Evolutionary conservation across 805 yeast genomes (phyloP), one percentile per base, ranked within the genome.

Genomic region (Monosporozyma servazzii): DNA sequence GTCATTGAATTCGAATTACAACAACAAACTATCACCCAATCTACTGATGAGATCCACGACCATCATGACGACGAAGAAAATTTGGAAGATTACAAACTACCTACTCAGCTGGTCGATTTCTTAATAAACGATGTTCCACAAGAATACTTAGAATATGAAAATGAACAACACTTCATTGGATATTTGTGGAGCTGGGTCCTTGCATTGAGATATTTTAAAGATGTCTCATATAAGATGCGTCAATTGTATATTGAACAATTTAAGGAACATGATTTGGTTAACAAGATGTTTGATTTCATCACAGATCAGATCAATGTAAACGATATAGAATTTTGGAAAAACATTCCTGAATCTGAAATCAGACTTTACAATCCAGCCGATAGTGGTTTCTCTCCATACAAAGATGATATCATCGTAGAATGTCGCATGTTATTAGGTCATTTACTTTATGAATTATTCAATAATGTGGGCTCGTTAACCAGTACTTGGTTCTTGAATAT

Each of bases 161-260:
- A 71, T 25, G 70, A 67, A 21, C 53, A 57, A 29, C 63, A 61
- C 3, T 62, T 73, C 45, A 60, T 74, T 29, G 70, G 64, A 20
- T 84, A 77, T 60, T 57, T 84, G 33, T 83, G 86, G 82, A 70
- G 80, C 51, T 89, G 95, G 95, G 70, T 68, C 54, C 69, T 87
- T 50, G 65, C 86, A 0, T 73, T 86, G 55, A 70, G 69, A 29
- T 81, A 81, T 64, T 85, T 88, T 62, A 74, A 76, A 48, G 79
- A 81, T 52, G 76, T 85, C 5, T 79, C 93, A 0, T 80, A 79
- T 56, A 76, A 78, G 41, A 73, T 88, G 56, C 75, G 89, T 51
- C 75, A 78, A 45, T 71, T 74, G 43, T 86, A 84, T 58, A 75
- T 83, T 36, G 72, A 69, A 20, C 84, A 84, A 56, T 62, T 88